Evolutionary conservation across 1,139 yeast genomes (phyloP), one percentile per base, ranked within the genome.

Genomic region (Hyphopichia burtonii): DNA sequence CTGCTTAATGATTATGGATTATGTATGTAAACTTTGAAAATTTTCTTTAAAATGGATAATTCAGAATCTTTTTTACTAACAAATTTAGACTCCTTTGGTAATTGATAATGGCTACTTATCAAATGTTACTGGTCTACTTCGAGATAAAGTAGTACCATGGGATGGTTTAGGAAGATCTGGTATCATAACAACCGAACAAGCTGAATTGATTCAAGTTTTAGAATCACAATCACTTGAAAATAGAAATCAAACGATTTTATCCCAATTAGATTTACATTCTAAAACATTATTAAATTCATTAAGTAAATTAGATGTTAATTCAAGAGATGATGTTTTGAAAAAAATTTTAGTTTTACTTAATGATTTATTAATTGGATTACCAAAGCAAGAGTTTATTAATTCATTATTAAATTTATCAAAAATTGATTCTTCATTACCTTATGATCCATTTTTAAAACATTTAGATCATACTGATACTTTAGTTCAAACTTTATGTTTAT

Each of bases 131-230:
- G 74, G 78, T 53, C 82, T 82, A 50, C 83, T 88, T 52, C 76
- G 94, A 54, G 86, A 87, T 47, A 79, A 95, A 51, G 85, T 94
- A 28, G 80, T 91, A 46, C 95, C 96, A 20, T 91, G 97, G 97
- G 95, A 87, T 58, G 96, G 96, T 8, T 82, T 86, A 55, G 83
- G 88, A 16, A 77, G 96, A 47, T 84, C 94, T 11, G 82, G 80
- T 39, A 79, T 83, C 38, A 73, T 91, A 37, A 66, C 82, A 17
- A 74, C 74, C 41, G 82, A 79, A 46, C 90, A 86, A 57, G 89
- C 89, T 15, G 75, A 76, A 47, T 69, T 77, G 40, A 71, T 88
- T 57, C 83, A 83, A 60, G 71, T 77, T 36, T 73, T 87, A 52
- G 94, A 86, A 56, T 80, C 78, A 48, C 74, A 72, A 56, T 58